phyloP scores from a whole-genome alignment of 352 stramenopile genomes.

The Globisporangium cystogenes region DNA sequence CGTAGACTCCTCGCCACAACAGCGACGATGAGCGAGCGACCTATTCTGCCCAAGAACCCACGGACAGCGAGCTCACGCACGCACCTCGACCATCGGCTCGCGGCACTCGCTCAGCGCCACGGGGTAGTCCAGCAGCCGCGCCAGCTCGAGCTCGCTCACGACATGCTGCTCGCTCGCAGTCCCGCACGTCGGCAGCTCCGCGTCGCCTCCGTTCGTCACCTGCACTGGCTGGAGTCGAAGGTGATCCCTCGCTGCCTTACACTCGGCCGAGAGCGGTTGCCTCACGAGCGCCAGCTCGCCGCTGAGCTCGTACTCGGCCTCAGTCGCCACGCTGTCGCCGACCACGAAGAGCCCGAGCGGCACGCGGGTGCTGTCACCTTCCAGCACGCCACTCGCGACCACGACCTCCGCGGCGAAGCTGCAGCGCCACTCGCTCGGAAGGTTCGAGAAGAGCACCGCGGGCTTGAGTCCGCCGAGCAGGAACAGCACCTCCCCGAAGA shows the following conservation, averaged over 20 bases:
- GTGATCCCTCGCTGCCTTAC: slow-evolving; percentile 13
- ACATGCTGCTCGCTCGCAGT: no score
- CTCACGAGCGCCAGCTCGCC: slow-evolving; percentile 44
- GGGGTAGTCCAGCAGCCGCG: slow-evolving; percentile 53
- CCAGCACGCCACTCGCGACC: slow-evolving; percentile 26
- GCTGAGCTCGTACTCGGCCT: slow-evolving; percentile 38
- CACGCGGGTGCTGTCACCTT: neutral
- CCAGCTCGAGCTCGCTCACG: slow-evolving; percentile 33
- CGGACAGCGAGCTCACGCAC: no score
- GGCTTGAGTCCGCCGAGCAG: slow-evolving; percentile 50
- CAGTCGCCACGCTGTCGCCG: slow-evolving; percentile 28
- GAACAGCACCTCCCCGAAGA: slow-evolving; percentile 77
- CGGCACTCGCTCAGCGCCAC: slow-evolving; percentile 53
- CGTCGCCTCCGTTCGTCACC: neutral
- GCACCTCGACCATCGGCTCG: slow-evolving; percentile 59
- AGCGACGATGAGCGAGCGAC: neutral
- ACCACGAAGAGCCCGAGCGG: slow-evolving; percentile 18
- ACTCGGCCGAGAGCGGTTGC: slow-evolving; percentile 12
- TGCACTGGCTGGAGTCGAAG: slow-evolving; percentile 8
- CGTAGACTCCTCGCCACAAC: no score
- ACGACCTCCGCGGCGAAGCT: slow-evolving; percentile 43
- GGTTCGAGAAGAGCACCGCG: slow-evolving; percentile 62
- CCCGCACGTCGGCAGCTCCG: neutral
- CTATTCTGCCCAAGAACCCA: no score
- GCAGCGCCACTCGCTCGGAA: slow-evolving; percentile 34